Base-by-base conservation (phyloP, 192 early-diverging fungal genomes). In the Rhizophlyctis rosea region DNA sequence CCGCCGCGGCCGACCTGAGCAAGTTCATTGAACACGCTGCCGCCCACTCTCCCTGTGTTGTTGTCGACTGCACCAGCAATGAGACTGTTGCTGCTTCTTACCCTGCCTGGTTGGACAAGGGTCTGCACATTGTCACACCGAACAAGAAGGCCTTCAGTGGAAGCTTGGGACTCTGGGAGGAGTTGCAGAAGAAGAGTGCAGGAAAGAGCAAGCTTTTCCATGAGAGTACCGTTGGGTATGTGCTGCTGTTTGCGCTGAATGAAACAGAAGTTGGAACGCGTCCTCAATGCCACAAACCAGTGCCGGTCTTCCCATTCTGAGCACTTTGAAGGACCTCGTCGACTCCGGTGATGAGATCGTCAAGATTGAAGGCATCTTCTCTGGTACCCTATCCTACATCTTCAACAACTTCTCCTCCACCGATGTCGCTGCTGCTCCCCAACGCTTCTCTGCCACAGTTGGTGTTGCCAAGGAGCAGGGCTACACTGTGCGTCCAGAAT, bases 81-180 rank as follows among this genome's bases (percentile, higher is more conserved):
- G 87, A 91, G 54, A 56, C 73, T 5, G 77, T 98, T 7, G 95
- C 94, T 35, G 65, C 69, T 14, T 78, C 74, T 55, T 99, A 99
- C 73, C 94, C 95, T 30, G 53, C 67, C 28, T 96, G 91, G 90
- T 75, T 98, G 32, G 55, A 74, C 35, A 70, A 65, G 56, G 93
- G 95, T 27, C 71, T 96, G 47, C 87, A 89, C 65, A 73, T 99
- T 16, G 93, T 96, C 34, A 98, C 96, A 2, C 96, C 96, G 39
- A 99, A 99, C 88, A 99, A 99, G 78, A 96, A 96, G 80, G 94
- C 72, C 7, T 99, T 98, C 68, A 93, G 92, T 16, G 85, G 89
- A 35, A 70, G 85, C 34, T 36, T 86, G 29, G 61, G 59, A 13
- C 76, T 96, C 18, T 99, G 85, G 76, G 79, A 83, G 34, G 80